Base-by-base conservation (phyloP, 148 eudicot species). In the Talinum fruticosum region DNA sequence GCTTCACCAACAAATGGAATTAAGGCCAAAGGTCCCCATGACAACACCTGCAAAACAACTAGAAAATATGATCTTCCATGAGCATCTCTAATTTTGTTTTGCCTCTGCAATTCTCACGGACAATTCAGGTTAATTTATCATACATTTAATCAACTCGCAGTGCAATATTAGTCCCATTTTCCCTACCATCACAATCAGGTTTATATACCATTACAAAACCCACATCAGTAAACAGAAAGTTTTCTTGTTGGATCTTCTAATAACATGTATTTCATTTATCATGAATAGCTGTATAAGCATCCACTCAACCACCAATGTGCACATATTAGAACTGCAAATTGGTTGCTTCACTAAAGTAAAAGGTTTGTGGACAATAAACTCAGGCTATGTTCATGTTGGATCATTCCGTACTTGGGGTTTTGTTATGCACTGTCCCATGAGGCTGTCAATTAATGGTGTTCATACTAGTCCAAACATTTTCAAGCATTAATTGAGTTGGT, bases 1-100 rank as follows among this genome's bases (percentile, higher is more conserved):
- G 88, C 85, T 83, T 89, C 87, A 18, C 97, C 83, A 18, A 88
- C 87, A 71, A 84, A 54, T 41, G 97, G 94, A 72, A 87, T 66
- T 73, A 91, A 71, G 34, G 97, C 94, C 79, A 96, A 79, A 35
- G 90, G 73, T 7, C 93, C 97, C 99, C 99, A 96, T 37, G 97
- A 85, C 38, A 93, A 32, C 26, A 87, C 82, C 99, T 96, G 99
- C 96, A 93, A 82, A 76, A 91, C 62, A 74, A 88, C 99, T 95
- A 82, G 37, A 86, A 32, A 78, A 66, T 73, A 53, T 30, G 62
- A 78, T 73, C 62, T 66, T 37, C 75, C 69, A 72, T 82, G 70
- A 65, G 74, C 44, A 18, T 37, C 49, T 72, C 66, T 32, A 28
- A n/a, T 24, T 38, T 45, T 29, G 14, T 19, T 45, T 26, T 44